These are phyloP conservation scores for Dendrobium officinale DNA, from an alignment of 106 monocot genomes.

Conservation along the genomic window DNA sequence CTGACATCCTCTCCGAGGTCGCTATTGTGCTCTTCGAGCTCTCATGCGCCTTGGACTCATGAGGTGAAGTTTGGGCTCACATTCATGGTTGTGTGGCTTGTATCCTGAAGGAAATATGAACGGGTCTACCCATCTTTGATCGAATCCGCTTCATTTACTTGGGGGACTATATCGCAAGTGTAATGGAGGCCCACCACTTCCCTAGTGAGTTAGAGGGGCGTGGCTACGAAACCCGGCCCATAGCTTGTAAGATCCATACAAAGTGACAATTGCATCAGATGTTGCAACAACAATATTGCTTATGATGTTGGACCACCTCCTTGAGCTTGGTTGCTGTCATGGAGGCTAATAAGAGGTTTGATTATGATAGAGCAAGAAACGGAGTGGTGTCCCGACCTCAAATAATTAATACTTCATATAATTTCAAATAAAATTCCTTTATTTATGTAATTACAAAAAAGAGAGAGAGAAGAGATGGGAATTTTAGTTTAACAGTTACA, in stretches of 20 bases:
- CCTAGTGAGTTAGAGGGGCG: neutral
- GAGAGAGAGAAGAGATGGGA: no score
- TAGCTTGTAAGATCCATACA: neutral
- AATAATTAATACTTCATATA: no score
- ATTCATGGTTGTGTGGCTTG: slow-evolving; percentile 32
- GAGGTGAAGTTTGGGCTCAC: slow-evolving; percentile 44
- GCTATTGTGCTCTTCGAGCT: slow-evolving; percentile 30
- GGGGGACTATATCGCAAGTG: slow-evolving; percentile 25
- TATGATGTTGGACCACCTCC: slow-evolving; percentile 21
- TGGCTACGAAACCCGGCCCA: slow-evolving; percentile 6
- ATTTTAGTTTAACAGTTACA: no score
- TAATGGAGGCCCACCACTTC: slow-evolving; percentile 25
- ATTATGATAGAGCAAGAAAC: no score
- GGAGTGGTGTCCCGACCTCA: neutral
- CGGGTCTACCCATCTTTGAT: neutral
- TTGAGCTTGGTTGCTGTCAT: neutral
- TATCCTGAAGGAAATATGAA: slow-evolving; percentile 17
- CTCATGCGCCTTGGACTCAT: slow-evolving; percentile 10
- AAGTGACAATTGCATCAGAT: slow-evolving; percentile 24
- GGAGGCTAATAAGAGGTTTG: neutral
- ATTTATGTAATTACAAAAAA: no score
- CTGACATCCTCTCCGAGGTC: slow-evolving; percentile 48
- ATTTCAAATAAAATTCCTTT: no score
- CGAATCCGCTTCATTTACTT: slow-evolving; percentile 17
- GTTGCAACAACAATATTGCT: slow-evolving; percentile 36